Percentiles rank a stretch among this genome's conserved stretches.
Conservation (phyloP, 108 stramenopile species). For the Fragilaria crotonensis region DNA sequence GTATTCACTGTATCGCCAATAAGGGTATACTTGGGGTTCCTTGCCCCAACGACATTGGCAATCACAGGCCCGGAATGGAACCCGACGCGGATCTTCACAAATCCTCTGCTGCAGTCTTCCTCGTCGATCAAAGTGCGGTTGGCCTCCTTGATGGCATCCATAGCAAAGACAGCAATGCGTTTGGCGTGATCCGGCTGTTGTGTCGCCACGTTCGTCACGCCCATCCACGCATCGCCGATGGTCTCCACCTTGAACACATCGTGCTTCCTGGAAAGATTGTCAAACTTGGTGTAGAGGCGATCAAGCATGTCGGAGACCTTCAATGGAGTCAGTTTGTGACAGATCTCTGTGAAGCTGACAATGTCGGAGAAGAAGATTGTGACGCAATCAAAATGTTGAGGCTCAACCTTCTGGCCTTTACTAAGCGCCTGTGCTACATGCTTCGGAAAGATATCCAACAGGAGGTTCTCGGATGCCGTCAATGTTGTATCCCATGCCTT, state of each 20-base stretch:
- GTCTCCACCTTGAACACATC: slow-evolving; percentile 55
- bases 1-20: slow-evolving; percentile 83
- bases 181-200: slow-evolving; percentile 26
- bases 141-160: slow-evolving; percentile 35
- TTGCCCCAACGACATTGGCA: slow-evolving; percentile 45
- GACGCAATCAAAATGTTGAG: slow-evolving; percentile 20
- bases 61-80: slow-evolving; percentile 53
- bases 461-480: slow-evolving; percentile 1
- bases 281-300: slow-evolving; percentile 50
- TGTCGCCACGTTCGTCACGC: slow-evolving; percentile 16
- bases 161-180: slow-evolving; percentile 35
- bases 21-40: slow-evolving; percentile 45
- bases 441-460: slow-evolving; percentile 33
- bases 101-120: slow-evolving; percentile 25
- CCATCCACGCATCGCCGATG: slow-evolving; percentile 20
- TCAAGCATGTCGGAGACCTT: slow-evolving; percentile 62
- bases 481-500: background rate
- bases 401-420: slow-evolving; percentile 8
- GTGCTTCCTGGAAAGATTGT: slow-evolving; percentile 43
- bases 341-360: slow-evolving; percentile 62
- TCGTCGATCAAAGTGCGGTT: slow-evolving; percentile 22
- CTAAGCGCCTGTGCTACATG: slow-evolving; percentile 37
- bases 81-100: slow-evolving; percentile 46
- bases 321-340: slow-evolving; percentile 33
- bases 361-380: slow-evolving; percentile 79